Evolutionary conservation across 495 filamentous ascomycete genomes (phyloP), one percentile per base, ranked within the genome.

Genomic region (Tuber umbilicatum): DNA sequence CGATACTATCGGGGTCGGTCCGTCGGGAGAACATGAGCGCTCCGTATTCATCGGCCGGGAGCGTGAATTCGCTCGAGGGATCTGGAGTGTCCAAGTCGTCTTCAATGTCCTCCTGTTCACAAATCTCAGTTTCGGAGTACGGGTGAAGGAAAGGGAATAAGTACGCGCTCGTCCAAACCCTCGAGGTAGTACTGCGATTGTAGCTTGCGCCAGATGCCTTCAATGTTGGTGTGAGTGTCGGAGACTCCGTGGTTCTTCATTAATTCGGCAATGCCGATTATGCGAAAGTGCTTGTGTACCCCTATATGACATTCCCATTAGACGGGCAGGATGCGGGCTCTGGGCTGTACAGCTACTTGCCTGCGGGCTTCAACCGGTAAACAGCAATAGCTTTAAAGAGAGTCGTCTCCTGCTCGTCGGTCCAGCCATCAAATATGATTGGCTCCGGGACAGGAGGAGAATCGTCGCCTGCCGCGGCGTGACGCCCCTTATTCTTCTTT

Each of bases 241-340:
- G 91, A 89, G 84, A 93, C 93, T 73, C 94, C 94, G 83, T 97
- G 93, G 79, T 91, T 93, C 76, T 91, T 90, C 75, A 99, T 87
- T 80, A 92, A 90, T 74, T 95, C 90, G 23, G 92, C 91, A 43
- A 99, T 93, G 5, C 93, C 89, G 73, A 97, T 89, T 86, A 98
- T 94, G 37, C 93, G 92, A 83, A 99, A 98, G 84, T 98, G 94
- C 84, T 96, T 98, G 85, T 99, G 94, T 86, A 99, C 90, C 70
- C 94, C 94, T 97, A 74, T 31, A 21, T 6, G 27, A 50, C 50
- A 70, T 19, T 50, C 19, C 70, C 50, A 50, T 70, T 45, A 50
- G 64, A 41, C 73, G 23, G 14, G n/a, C 19, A 16, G 71, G 31
- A 27, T 47, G 41, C 70, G 14, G 73, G 70, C 35, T 27, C n/a